phyloP scores from a whole-genome alignment of 305 asterid genomes.

The Fraxinus latifolia region DNA sequence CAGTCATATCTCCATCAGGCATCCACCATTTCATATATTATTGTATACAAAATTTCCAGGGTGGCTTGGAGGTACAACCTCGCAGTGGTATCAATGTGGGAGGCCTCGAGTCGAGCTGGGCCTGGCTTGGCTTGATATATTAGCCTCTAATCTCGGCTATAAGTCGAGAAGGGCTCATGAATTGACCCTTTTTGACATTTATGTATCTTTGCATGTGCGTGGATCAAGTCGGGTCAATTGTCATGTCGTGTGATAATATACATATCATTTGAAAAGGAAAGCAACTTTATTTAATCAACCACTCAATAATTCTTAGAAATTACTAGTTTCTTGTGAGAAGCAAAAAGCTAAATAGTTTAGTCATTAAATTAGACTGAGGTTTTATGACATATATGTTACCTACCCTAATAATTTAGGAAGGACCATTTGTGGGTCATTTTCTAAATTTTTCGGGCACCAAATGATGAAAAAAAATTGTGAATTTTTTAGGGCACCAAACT shows the following conservation, averaged over 20 bases:
- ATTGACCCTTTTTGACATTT: background rate
- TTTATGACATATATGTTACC: background rate
- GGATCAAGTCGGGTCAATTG: background rate
- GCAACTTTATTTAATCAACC: background rate
- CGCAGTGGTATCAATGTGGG: background rate
- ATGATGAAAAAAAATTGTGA: background rate
- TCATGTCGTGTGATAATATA: background rate
- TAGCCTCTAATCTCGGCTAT: background rate
- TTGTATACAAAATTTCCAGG: conserved; percentile 41
- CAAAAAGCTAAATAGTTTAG: background rate
- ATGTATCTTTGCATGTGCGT: background rate
- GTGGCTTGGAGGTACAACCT: conserved; percentile 36
- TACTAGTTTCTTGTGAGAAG: background rate
- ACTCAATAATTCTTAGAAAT: background rate
- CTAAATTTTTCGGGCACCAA: conserved; percentile 3
- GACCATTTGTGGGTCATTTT: background rate
- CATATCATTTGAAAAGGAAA: background rate
- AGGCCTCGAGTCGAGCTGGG: background rate
- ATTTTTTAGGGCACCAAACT: background rate
- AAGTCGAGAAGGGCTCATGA: background rate
- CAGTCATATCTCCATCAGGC: conserved; percentile 22
- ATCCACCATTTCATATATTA: conserved; percentile 22
- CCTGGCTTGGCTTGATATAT: background rate
- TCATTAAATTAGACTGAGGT: background rate
- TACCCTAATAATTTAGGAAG: conserved; percentile 3